These are phyloP conservation scores for Malus hybrid DNA, from an alignment of 331 rosid species.

Conservation along the genomic window DNA sequence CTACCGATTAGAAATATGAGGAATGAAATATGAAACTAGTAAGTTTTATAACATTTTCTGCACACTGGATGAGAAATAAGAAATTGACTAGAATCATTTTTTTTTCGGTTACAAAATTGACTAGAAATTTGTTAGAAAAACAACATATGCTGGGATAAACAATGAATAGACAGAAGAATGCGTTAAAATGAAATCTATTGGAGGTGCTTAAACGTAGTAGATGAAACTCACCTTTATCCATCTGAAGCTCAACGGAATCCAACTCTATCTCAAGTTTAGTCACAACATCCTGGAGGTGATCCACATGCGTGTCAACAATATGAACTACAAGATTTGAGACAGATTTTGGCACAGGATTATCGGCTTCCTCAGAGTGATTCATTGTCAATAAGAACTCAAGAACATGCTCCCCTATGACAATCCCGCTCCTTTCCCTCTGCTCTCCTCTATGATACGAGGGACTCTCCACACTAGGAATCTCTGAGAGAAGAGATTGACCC, in stretches of 20 bases:
- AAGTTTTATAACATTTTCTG: neutral
- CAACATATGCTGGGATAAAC: neutral
- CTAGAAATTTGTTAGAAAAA: neutral
- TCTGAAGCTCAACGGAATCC: conserved; percentile 77
- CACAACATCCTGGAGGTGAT: conserved; percentile 90
- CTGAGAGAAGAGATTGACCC: conserved; percentile 80
- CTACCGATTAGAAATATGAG: neutral
- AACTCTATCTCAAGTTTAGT: conserved; percentile 91
- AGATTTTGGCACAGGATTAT: conserved; percentile 86
- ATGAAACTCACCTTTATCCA: conserved; percentile 69
- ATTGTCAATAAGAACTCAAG: conserved; percentile 91
- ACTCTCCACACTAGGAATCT: conserved; percentile 82
- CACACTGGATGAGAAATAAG: neutral
- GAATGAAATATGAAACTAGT: neutral
- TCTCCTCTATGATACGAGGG: conserved; percentile 40
- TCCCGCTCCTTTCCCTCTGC: conserved; percentile 46
- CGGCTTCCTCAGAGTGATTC: conserved; percentile 98
- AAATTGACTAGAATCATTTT: neutral
- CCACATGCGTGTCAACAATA: conserved; percentile 84
- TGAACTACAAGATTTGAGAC: conserved; percentile 82
- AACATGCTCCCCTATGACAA: conserved; percentile 85
- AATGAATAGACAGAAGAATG: neutral
- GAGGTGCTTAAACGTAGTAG: neutral
- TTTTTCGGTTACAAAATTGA: neutral
- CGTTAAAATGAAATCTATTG: neutral